Evolutionary conservation across 2,329 filamentous ascomycete species (phyloP).

Genomic region (Diplocarpon rosae): DNA sequence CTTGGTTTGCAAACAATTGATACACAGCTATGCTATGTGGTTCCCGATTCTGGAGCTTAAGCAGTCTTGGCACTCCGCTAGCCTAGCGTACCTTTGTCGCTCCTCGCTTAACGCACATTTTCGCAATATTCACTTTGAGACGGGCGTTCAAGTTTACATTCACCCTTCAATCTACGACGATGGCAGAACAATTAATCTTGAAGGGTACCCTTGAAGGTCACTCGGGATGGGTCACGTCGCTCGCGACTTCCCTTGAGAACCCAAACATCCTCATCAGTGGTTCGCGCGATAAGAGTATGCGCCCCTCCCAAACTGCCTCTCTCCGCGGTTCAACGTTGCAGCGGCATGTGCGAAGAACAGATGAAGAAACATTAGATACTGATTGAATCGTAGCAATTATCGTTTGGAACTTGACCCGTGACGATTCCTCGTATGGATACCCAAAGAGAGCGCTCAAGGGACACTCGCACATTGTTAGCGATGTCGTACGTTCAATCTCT

Average conservation of each 20-base stretch:
- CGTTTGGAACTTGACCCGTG: constrained; percentile 99
- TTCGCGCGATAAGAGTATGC: constrained; percentile 71
- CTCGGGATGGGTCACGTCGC: constrained; percentile 98
- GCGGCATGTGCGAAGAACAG: too few species aligned
- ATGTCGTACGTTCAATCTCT: constrained; percentile 69
- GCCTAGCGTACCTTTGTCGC: neutral
- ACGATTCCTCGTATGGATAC: constrained; percentile 96
- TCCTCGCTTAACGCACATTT: neutral
- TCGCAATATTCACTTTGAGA: neutral
- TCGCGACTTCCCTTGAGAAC: constrained; percentile 99
- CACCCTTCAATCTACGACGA: constrained; percentile 19
- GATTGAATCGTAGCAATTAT: constrained; percentile 54
- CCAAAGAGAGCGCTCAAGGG: constrained; percentile 98
- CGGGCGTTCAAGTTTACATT: constrained; percentile 19
- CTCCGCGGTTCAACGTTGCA: too few species aligned
- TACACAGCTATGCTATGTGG: too few species aligned
- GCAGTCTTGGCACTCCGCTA: too few species aligned
- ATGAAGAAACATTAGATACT: neutral
- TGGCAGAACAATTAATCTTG: constrained; percentile 49
- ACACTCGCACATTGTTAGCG: constrained; percentile 99
- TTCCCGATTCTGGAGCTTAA: too few species aligned
- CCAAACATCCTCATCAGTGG: constrained; percentile 98
- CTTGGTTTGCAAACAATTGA: too few species aligned
- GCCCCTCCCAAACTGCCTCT: too few species aligned
- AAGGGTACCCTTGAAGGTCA: constrained; percentile 98